Evolutionary conservation across 2,329 filamentous ascomycete species (phyloP).

Genomic region (Verticillium albo-atrum): DNA sequence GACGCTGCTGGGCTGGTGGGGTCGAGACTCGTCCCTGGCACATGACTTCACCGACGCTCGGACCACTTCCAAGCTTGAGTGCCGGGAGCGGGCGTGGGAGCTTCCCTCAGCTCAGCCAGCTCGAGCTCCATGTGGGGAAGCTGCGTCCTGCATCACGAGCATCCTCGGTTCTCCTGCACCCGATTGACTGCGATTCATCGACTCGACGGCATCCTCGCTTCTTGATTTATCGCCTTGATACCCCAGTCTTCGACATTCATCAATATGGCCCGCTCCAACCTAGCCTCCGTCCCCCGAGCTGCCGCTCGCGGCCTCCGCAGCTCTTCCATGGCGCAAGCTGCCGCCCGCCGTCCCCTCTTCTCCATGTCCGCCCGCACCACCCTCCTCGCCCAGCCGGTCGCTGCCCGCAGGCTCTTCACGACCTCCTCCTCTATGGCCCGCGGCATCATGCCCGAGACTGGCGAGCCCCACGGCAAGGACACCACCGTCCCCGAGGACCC

Average conservation of each 20-base stretch:
- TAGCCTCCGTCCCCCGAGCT: conserved; percentile 32
- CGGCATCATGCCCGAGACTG: conserved; percentile 57
- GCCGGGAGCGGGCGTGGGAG: conserved; percentile 7
- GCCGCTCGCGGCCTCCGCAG: conserved; percentile 26
- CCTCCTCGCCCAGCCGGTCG: conserved; percentile 12
- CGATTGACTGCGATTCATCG: neutral
- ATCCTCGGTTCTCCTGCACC: neutral
- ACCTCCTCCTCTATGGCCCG: conserved; percentile 25
- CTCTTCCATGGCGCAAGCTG: conserved; percentile 16
- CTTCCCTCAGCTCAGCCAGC: conserved; percentile 1
- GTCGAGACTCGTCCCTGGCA: conserved; percentile 4
- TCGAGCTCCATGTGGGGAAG: conserved; percentile 8
- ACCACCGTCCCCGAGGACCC: conserved; percentile 31
- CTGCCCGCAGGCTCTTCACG: conserved; percentile 22
- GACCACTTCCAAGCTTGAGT: rapidly evolving
- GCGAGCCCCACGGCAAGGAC: conserved; percentile 44
- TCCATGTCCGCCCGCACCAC: conserved; percentile 6
- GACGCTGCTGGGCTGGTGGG: conserved; percentile 4
- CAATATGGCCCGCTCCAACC: conserved; percentile 24
- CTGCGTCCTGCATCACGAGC: neutral
- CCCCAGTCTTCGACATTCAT: neutral
- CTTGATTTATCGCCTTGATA: neutral
- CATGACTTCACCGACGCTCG: conserved; percentile 5
- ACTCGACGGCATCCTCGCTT: neutral
- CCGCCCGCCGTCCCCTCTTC: conserved; percentile 2